Evolutionary conservation across 306 rosid species (phyloP), one percentile per base, ranked within the genome.

Genomic region (Cyamopsis tetragonoloba): DNA sequence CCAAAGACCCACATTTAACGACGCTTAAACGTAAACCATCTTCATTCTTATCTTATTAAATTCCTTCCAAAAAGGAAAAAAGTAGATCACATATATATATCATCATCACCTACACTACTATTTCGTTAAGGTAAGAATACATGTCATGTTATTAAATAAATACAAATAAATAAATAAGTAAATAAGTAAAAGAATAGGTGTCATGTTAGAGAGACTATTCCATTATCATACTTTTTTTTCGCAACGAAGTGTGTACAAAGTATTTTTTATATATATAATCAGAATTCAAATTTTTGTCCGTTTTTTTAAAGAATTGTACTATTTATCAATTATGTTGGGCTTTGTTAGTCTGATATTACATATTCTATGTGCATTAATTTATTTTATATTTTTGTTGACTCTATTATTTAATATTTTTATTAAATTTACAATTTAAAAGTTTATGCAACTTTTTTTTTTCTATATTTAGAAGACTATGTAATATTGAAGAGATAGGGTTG

Each of bases 1-100:
- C 74, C 75, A 27, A 84, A 72, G 83, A 66, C 88, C 90, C 86
- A 79, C 85, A 55, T 68, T 83, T 78, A 65, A 69, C 57, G 47
- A 86, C 32, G 58, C 80, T 50, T 47, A 62, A 69, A 28, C 50
- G 31, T 42, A 70, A n/a, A 58, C 61, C 75, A 22, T 42, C 50
- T 77, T 78, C 85, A n/a, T n/a, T n/a, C n/a, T n/a, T n/a, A n/a
- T n/a, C n/a, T n/a, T n/a, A n/a, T 71, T 44, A 69, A 81, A 71
- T 74, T 79, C 82, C 75, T 66, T n/a, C 34, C 78, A 71, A 77
- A 84, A 86, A 64, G 86, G 19, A 75, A 83, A 75, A 83, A 80
- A 75, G 63, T 68, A 74, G 12, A 65, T 34, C 57, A 39, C 75
- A n/a, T n/a, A n/a, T n/a, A n/a, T n/a, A n/a, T n/a, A n/a, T n/a